Percentiles rank a stretch among this genome's conserved stretches.
phyloP scores from a whole-genome alignment of 768 basidiomycete species.

The Tylopilus rubrobrunneus region DNA sequence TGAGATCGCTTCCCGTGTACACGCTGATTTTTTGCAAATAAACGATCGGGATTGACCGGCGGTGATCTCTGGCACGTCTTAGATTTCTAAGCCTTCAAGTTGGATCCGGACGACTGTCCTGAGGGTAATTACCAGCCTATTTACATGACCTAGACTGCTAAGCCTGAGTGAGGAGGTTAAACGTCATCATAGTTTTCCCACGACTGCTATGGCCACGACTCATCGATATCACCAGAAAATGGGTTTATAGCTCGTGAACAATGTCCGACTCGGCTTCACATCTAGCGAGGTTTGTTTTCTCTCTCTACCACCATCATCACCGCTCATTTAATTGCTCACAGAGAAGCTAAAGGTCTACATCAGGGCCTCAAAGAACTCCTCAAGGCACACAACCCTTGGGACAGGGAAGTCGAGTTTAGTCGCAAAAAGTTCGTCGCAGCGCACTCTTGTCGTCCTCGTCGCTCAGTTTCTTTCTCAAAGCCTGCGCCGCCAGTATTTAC shows the following conservation, averaged over 20 bases:
- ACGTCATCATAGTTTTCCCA: constrained; percentile 20
- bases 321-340: constrained; percentile 27
- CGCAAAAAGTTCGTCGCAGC: constrained; percentile 61
- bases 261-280: constrained; percentile 41
- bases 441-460: background rate
- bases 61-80: too few relatives aligned
- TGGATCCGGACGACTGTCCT: too few relatives aligned
- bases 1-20: background rate
- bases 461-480: constrained; percentile 33
- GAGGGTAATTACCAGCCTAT: too few relatives aligned
- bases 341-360: constrained; percentile 76
- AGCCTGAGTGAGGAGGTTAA: background rate
- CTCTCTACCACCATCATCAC: constrained; percentile 1
- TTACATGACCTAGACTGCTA: too few relatives aligned
- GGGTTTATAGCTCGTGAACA: constrained; percentile 20
- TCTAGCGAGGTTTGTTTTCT: constrained; percentile 32
- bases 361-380: constrained; percentile 73
- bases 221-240: constrained; percentile 23
- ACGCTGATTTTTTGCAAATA: background rate
- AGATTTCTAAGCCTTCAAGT: too few relatives aligned
- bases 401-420: constrained; percentile 81
- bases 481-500: constrained; percentile 66
- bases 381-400: constrained; percentile 73
- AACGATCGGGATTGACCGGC: too few relatives aligned
- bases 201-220: constrained; percentile 4